Base-by-base conservation (phyloP, 1,139 yeast species). In the Geotrichum cucujoidarum region DNA sequence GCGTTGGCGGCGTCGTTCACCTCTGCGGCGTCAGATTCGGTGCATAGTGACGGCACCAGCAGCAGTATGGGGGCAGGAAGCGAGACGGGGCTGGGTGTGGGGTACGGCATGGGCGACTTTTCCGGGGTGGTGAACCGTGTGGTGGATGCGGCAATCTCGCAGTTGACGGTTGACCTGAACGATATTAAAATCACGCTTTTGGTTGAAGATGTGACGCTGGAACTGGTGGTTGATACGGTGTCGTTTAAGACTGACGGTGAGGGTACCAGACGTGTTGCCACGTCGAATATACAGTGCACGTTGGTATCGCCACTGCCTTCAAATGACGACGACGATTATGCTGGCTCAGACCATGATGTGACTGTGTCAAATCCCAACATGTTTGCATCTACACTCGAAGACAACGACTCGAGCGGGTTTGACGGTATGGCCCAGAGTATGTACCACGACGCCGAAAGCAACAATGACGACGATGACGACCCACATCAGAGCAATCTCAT, bases 121-220 rank as follows among this genome's bases (percentile, higher is more conserved):
- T 74, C 82, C 40, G 75, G 76, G 2, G 75, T 84, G 51, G 75
- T 83, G 75, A 69, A 78, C 13, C 71, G 68, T 49, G 83, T 89
- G 0, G 83, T 80, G 1, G 92, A 83, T 52, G 71, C 82, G 54
- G 89, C 90, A 0, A 62, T 85, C 13, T 78, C 84, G 57, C 77
- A 83, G 57, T 64, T 85, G 11, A 77, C 70, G 47, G 70, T 83
- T 4, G 72, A 66, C 18, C 60, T 83, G 4, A 60, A 60, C 2
- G 67, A 75, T 51, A 59, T 81, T 13, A 67, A 63, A 11, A 59
- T 83, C 22, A 75, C 76, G 42, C 55, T 82, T 1, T 67, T 81
- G 0, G 66, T 80, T 18, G 86, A 80, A 55, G 74, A 64, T 58
- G 76, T 67, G 16, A 52, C 48, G 13, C 31, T 80, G 33, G 69